Conservation (phyloP, 345 rosid genomes). For the Citrus maxima region DNA sequence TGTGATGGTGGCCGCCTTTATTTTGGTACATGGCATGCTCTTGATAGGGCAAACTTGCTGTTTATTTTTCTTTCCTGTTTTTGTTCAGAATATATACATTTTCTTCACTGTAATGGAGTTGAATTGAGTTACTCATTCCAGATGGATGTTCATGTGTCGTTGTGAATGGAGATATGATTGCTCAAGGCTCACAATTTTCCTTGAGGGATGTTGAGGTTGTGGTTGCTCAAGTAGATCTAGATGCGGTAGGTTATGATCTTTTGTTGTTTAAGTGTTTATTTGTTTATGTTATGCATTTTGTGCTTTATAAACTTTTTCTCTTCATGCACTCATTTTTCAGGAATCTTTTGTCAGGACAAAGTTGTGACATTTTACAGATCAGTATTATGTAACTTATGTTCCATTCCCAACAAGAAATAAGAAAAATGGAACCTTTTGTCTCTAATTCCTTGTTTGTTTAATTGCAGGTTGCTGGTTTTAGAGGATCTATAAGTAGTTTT, state of each 20-base stretch:
- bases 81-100: neutral
- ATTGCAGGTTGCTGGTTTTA: conserved; percentile 82
- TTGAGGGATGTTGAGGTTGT: conserved; percentile 90
- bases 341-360: too few species aligned
- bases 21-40: conserved; percentile 48
- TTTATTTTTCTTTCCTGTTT: neutral
- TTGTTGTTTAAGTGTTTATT: neutral
- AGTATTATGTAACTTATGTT: too few species aligned
- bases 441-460: conserved; percentile 12
- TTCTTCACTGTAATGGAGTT: neutral
- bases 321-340: neutral
- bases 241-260: conserved; percentile 72
- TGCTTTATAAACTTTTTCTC: neutral
- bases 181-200: conserved; percentile 94
- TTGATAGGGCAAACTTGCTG: neutral
- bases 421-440: too few species aligned
- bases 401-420: too few species aligned
- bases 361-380: too few species aligned
- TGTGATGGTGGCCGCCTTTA: conserved; percentile 96
- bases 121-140: conserved; percentile 17
- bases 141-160: conserved; percentile 90
- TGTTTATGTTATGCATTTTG: neutral
- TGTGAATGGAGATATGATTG: conserved; percentile 80
- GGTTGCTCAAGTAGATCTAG: conserved; percentile 83
- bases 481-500: conserved; percentile 86